Evolutionary conservation across 352 stramenopile species (phyloP), one percentile per base, ranked within the genome.

Genomic region (Globisporangium sylvaticum): DNA sequence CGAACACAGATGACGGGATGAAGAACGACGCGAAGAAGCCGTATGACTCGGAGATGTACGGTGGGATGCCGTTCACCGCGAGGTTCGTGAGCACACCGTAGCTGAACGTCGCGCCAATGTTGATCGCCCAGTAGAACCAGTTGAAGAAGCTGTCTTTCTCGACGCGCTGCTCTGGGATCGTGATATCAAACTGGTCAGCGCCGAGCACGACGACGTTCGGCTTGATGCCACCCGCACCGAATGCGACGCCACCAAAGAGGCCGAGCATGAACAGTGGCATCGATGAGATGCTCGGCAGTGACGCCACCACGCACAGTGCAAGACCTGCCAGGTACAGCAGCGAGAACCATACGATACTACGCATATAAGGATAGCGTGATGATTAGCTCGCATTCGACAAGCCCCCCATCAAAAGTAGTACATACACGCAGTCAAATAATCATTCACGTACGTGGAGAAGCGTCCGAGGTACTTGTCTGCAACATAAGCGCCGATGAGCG

Each of bases 71-170:
- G 64, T 97, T 97, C 20, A 97, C 89, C 0, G 90, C 92, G 34
- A 98, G 68, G 65, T 97, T 97, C 6, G 89, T 93, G 29, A 98
- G 78, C 57, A 97, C 76, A 1, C 83, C 92, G 73, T 95, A 97
- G 77, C 90, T 97, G 63, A 97, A 86, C 39, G 92, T 91, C 8
- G 92, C 89, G 39, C 92, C 92, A 27, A 97, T 79, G 69, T 98
- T 98, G 73, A 98, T 97, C 15, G 87, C 78, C 89, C 89, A 97
- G 76, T 98, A 98, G 74, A 98, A 98, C 84, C 85, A 97, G 67
- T 97, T 96, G 78, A 97, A 97, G 71, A 97, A 97, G 44, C 83
- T 92, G 68, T 92, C 88, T 62, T 96, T 92, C 73, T 95, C 87
- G 0, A 65, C 65, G 3, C 83, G 81, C 72, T 96, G 84, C 7